A percentile compares a stretch with the other conserved stretches of the same genome.
phyloP scores from a whole-genome alignment of 1,284 basidiomycete genomes.

The Tilletiaria anomala region DNA sequence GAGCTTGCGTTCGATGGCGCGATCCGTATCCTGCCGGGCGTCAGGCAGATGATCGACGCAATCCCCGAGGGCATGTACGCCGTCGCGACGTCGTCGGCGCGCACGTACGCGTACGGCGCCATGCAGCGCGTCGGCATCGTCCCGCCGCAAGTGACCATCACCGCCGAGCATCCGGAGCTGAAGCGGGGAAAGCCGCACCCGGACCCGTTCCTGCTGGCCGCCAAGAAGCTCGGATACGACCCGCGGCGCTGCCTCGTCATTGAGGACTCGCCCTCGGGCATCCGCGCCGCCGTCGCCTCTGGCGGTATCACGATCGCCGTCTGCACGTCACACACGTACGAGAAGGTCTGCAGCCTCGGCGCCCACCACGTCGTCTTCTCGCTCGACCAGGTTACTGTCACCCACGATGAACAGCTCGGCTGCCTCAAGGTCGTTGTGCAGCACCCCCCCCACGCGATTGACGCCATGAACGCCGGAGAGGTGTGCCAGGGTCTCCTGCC shows the following conservation, averaged over 20 bases:
- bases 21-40: constrained; percentile 60
- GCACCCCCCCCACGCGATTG: not conserved
- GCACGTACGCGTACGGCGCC: constrained; percentile 58
- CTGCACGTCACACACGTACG: constrained; percentile 46
- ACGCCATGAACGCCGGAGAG: constrained; percentile 1
- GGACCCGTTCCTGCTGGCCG: constrained; percentile 61
- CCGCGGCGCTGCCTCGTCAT: constrained; percentile 50
- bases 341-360: constrained; percentile 7
- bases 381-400: constrained; percentile 2
- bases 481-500: constrained; percentile 2
- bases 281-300: constrained; percentile 53
- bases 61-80: constrained; percentile 56
- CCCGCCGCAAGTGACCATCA: constrained; percentile 59
- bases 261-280: constrained; percentile 47
- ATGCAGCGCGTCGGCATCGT: constrained; percentile 58
- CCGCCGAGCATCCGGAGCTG: constrained; percentile 54
- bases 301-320: constrained; percentile 62
- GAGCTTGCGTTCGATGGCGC: constrained; percentile 25
- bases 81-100: constrained; percentile 61
- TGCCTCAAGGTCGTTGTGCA: not conserved
- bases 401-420: not conserved
- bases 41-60: constrained; percentile 53
- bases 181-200: constrained; percentile 43
- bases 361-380: constrained; percentile 3
- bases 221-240: constrained; percentile 53